These are phyloP conservation scores for Pseudogymnoascus destructans DNA, from an alignment of 2,329 filamentous ascomycete genomes.

Conservation along the genomic window DNA sequence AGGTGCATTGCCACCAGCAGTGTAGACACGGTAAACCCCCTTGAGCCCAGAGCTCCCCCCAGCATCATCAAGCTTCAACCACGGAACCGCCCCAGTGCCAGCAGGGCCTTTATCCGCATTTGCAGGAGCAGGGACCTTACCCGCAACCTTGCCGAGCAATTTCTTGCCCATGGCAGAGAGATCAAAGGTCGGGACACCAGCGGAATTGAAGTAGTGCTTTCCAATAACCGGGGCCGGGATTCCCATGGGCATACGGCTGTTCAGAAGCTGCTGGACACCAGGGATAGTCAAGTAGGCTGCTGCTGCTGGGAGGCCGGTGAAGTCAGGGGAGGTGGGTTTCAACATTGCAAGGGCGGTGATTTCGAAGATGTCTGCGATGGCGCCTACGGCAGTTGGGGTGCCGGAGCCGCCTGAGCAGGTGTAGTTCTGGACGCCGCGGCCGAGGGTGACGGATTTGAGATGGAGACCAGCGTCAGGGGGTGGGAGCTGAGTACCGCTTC, in stretches of 20 bases:
- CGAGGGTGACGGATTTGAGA: slow-evolving; percentile 23
- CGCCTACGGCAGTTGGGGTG: slow-evolving; percentile 19
- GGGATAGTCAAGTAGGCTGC: slow-evolving; percentile 18
- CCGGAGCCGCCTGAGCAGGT: slow-evolving; percentile 19
- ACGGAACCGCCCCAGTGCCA: slow-evolving; percentile 22
- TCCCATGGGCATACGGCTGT: not conserved
- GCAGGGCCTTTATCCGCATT: slow-evolving; percentile 18
- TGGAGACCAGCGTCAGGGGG: slow-evolving; percentile 16
- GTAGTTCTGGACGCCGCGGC: slow-evolving; percentile 26
- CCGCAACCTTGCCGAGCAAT: slow-evolving; percentile 18
- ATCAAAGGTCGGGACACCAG: slow-evolving; percentile 22
- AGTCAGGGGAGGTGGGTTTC: slow-evolving; percentile 12
- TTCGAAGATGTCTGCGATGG: slow-evolving; percentile 25
- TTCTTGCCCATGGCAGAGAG: slow-evolving; percentile 16
- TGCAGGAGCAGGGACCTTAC: slow-evolving; percentile 18
- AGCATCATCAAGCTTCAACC: slow-evolving; percentile 22
- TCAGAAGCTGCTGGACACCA: not conserved
- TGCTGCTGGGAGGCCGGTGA: slow-evolving; percentile 13
- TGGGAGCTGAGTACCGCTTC: slow-evolving; percentile 20
- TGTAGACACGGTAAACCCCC: slow-evolving; percentile 23
- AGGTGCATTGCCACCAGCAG: slow-evolving; percentile 20
- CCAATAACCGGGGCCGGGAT: not conserved
- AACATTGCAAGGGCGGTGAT: slow-evolving; percentile 19
- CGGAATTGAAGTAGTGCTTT: slow-evolving; percentile 23
- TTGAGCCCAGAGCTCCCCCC: slow-evolving; percentile 15